Base-by-base conservation (phyloP, 2,329 filamentous ascomycete genomes). In the Neocatenulostroma microsporum region DNA sequence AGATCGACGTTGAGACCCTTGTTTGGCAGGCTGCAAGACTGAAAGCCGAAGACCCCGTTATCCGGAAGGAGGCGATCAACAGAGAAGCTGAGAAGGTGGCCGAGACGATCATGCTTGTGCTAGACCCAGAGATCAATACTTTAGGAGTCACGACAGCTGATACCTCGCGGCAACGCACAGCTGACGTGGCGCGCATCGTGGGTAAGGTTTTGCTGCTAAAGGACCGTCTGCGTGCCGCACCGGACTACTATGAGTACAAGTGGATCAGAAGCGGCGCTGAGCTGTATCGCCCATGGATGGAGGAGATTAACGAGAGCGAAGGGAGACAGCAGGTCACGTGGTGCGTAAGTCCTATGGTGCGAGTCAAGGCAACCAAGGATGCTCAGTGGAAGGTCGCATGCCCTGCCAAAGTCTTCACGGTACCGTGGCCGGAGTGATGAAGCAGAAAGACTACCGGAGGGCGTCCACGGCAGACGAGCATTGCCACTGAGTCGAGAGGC, bases 331-430 rank as follows among this genome's bases (percentile, higher is more conserved):
- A 39, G 14, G 30, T 39, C 5, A 7, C 18, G 18, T 34, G 19
- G 17, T 17, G 30, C n/a, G 17, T 39, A 4, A 18, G 15, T 7
- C 23, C 21, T 3, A n/a, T 19, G 11, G 24, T 39, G 9, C n/a
- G 20, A 15, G 17, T 12, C n/a, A 13, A 20, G 12, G 12, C 14
- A 13, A 28, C 15, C 15, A 10, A 20, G 21, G 30, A 27, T 3
- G 21, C 26, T 8, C 30, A 24, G n/a, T 39, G 36, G 36, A n/a
- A n/a, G 17, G 23, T 34, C 18, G 17, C 21, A 4, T 15, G 21
- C 15, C 36, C 6, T 3, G 36, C 29, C 4, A 33, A 24, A 15
- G 36, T 38, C 8, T 9, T 29, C 9, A 29, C 26, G n/a, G n/a
- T n/a, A n/a, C n/a, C n/a, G n/a, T n/a, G n/a, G n/a, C n/a, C n/a